A percentile compares a stretch with the other conserved stretches of the same genome.
Conservation (phyloP, 1,139 yeast species). For the Saccharomyces hybrid region DNA sequence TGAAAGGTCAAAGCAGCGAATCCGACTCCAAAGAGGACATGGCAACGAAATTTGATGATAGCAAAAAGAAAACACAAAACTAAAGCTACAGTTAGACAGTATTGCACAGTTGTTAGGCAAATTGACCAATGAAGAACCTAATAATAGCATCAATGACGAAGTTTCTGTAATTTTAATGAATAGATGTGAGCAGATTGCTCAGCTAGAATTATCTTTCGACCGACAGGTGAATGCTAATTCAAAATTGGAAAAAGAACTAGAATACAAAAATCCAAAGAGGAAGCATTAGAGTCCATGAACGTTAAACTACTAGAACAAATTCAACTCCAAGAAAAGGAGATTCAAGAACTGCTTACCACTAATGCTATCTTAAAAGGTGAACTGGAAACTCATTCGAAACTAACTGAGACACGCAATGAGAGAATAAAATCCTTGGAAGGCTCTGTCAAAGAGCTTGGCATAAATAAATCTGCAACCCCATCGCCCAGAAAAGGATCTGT, state of each 20-base stretch:
- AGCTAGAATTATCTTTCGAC: slow-evolving; percentile 19
- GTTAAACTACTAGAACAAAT: slow-evolving; percentile 17
- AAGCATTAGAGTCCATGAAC: slow-evolving; percentile 18
- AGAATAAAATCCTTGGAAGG: slow-evolving; percentile 13
- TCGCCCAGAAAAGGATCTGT: slow-evolving; percentile 9
- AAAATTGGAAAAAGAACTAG: slow-evolving; percentile 10
- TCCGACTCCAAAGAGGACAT: neutral
- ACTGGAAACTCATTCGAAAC: slow-evolving; percentile 10
- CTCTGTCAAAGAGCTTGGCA: slow-evolving; percentile 5
- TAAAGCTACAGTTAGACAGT: slow-evolving; percentile 39
- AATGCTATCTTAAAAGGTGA: slow-evolving; percentile 16
- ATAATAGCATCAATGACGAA: slow-evolving; percentile 2
- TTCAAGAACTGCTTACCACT: slow-evolving; percentile 12
- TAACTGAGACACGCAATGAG: slow-evolving; percentile 14
- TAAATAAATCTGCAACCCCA: neutral
- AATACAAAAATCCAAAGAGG: slow-evolving; percentile 10
- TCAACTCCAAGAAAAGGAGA: slow-evolving; percentile 14
- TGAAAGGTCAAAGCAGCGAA: slow-evolving; percentile 36
- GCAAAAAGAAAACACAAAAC: slow-evolving; percentile 40
- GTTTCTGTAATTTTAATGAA: slow-evolving; percentile 16
- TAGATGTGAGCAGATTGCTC: slow-evolving; percentile 21
- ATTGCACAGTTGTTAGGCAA: slow-evolving; percentile 32
- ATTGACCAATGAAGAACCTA: neutral
- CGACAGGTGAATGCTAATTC: slow-evolving; percentile 12
- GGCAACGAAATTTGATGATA: slow-evolving; percentile 35